A percentile compares a stretch with the other conserved stretches of the same genome.
Conservation (phyloP, 2,329 filamentous ascomycete species). For the Ceratocystis papillata region DNA sequence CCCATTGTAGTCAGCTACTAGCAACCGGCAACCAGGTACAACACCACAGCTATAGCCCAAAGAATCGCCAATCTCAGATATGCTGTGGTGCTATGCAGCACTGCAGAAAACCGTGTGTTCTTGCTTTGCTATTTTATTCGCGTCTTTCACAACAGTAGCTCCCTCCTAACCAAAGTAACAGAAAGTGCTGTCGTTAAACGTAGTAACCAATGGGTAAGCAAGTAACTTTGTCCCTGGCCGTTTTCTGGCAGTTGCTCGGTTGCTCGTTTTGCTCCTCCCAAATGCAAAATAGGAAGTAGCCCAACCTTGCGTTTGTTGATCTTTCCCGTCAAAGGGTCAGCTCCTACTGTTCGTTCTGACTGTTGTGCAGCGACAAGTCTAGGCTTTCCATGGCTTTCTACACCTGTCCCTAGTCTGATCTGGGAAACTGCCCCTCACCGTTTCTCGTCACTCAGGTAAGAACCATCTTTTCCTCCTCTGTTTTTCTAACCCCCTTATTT, state of each 20-base stretch:
- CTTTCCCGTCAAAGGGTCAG: not conserved
- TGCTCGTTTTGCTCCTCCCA: not conserved
- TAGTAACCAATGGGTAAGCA: not conserved
- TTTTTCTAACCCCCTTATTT: slow-evolving; percentile 7
- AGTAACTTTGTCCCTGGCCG: not conserved
- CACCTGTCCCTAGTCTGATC: not conserved
- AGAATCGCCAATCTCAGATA: no score
- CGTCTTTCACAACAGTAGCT: not conserved
- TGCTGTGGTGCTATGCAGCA: no score
- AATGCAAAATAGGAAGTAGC: not conserved
- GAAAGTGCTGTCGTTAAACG: not conserved
- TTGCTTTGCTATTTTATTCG: not conserved
- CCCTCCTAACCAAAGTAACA: not conserved
- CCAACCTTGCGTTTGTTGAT: slow-evolving; percentile 11
- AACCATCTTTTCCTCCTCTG: not conserved
- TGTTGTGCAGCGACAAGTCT: not conserved
- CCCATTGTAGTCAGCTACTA: no score
- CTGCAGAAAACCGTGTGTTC: not conserved
- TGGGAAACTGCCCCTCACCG: not conserved
- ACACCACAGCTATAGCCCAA: no score
- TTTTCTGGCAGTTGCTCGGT: slow-evolving; percentile 11
- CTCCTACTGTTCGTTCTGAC: slow-evolving; percentile 10
- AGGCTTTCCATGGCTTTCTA: not conserved
- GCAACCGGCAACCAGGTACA: no score
- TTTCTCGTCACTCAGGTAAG: not conserved